Percentiles rank a stretch among this genome's conserved stretches.
Evolutionary conservation across 2,329 filamentous ascomycete species (phyloP).

Genomic region (Lomentospora prolificans): DNA sequence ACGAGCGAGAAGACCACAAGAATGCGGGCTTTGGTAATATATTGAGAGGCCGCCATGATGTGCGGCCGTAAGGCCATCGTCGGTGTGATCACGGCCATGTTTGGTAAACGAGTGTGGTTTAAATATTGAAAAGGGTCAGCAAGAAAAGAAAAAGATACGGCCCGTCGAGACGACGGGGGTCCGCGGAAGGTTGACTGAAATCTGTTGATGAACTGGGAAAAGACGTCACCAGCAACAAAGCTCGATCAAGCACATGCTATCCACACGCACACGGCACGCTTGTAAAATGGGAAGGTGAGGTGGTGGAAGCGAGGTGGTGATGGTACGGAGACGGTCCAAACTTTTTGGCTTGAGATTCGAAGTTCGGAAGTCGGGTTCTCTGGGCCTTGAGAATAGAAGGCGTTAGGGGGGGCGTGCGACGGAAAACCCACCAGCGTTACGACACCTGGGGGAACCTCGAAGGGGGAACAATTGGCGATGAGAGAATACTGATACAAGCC

Average conservation of each 20-base stretch:
- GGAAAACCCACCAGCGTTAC: too few relatives aligned
- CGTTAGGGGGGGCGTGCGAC: too few relatives aligned
- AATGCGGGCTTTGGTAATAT: constrained; percentile 24
- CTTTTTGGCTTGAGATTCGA: neutral
- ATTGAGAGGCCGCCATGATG: neutral
- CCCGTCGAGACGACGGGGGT: neutral
- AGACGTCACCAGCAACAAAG: neutral
- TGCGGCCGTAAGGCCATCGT: neutral
- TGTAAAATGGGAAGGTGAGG: neutral
- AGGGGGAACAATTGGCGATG: too few relatives aligned
- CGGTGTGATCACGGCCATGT: neutral
- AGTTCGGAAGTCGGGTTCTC: neutral
- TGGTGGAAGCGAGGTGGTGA: neutral
- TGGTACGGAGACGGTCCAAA: neutral
- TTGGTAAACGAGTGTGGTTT: neutral
- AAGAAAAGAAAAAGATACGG: neutral
- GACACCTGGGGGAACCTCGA: too few relatives aligned
- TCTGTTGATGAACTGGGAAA: neutral
- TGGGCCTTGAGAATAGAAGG: too few relatives aligned
- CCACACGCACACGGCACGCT: neutral
- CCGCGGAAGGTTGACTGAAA: neutral
- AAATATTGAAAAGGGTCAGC: neutral
- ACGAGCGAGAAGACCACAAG: constrained; percentile 24
- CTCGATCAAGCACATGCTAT: neutral
- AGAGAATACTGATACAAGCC: too few relatives aligned